These are phyloP conservation scores for Chytriomyces hyalinus DNA, from an alignment of 192 early-diverging fungal species.

Conservation along the genomic window DNA sequence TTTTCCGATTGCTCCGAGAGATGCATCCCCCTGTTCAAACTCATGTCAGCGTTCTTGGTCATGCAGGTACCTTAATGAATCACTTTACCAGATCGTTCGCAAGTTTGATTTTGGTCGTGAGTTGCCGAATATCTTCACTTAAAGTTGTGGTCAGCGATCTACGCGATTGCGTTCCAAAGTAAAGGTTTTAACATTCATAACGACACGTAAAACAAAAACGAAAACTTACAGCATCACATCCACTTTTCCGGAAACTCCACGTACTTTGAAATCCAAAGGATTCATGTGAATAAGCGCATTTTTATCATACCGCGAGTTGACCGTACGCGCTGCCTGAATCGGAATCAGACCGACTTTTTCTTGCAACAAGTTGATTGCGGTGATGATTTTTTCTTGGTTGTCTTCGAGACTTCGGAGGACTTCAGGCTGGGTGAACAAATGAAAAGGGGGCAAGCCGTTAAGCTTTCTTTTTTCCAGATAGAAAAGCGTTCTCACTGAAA, in stretches of 20 bases:
- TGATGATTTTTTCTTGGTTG: conserved; percentile 57
- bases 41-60: too few species aligned
- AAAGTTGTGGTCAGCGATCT: not conserved
- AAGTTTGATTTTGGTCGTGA: not conserved
- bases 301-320: not conserved
- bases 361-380: conserved; percentile 48
- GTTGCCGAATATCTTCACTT: not conserved
- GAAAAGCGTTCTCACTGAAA: not conserved
- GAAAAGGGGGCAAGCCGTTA: too few species aligned
- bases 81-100: not conserved
- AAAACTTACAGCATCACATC: conserved; percentile 16
- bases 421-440: conserved; percentile 11
- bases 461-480: too few species aligned
- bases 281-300: not conserved
- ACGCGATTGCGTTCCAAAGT: not conserved
- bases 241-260: not conserved
- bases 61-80: too few species aligned
- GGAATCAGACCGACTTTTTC: conserved; percentile 36
- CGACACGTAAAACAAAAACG: not conserved
- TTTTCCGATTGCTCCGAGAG: not conserved
- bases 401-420: conserved; percentile 41
- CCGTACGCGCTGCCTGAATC: conserved; percentile 1
- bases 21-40: not conserved
- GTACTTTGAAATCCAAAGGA: not conserved
- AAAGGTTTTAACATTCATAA: not conserved